phyloP scores from a whole-genome alignment of 2,329 filamentous ascomycete species.

The Lasiodiplodia sp. region DNA sequence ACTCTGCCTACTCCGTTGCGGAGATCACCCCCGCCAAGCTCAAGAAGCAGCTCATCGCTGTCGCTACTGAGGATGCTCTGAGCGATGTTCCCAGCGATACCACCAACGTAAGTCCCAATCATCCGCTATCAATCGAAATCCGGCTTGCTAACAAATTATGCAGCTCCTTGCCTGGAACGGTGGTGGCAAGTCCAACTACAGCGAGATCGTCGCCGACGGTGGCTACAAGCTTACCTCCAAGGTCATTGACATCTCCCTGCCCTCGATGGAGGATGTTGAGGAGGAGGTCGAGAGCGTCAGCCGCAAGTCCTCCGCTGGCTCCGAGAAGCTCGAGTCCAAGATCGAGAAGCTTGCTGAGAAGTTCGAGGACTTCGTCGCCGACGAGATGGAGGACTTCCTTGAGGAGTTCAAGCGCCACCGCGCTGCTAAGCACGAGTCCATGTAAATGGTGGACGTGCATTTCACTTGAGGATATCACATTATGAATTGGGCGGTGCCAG shows the following conservation, averaged over 20 bases:
- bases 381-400: slow-evolving; percentile 61
- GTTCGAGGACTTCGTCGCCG: slow-evolving; percentile 57
- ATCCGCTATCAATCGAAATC: not conserved
- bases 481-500: not conserved
- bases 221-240: slow-evolving; percentile 65
- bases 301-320: slow-evolving; percentile 43
- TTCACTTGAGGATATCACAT: not conserved
- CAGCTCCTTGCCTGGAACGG: slow-evolving; percentile 97
- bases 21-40: slow-evolving; percentile 92
- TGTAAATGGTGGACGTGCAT: slow-evolving; percentile 19
- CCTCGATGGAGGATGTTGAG: slow-evolving; percentile 34
- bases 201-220: slow-evolving; percentile 77
- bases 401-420: slow-evolving; percentile 56
- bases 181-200: slow-evolving; percentile 91
- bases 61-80: slow-evolving; percentile 81
- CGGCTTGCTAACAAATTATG: slow-evolving; percentile 36
- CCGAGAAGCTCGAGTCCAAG: slow-evolving; percentile 54
- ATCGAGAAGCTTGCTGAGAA: slow-evolving; percentile 55
- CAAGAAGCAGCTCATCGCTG: slow-evolving; percentile 84
- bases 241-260: slow-evolving; percentile 35
- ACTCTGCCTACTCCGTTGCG: slow-evolving; percentile 90
- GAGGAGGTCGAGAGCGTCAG: slow-evolving; percentile 47
- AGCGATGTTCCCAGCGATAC: slow-evolving; percentile 85
- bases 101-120: slow-evolving; percentile 69
- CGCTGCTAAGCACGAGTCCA: slow-evolving; percentile 6